Conservation (phyloP, 257 asterid species). For the Anisodus tanguticus region DNA sequence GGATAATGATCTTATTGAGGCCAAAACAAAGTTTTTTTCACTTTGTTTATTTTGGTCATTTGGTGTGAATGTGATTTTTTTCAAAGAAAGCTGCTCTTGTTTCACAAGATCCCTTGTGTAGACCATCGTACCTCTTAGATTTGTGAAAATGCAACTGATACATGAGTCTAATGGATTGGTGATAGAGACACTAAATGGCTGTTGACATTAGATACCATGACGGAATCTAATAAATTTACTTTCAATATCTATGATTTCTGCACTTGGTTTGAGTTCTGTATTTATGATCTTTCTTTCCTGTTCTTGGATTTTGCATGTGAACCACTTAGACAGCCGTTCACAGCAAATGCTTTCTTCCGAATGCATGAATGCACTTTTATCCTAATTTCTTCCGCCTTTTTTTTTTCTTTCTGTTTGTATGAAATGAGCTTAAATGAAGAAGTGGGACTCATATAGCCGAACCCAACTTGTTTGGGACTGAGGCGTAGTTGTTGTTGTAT, state of each 20-base stretch:
- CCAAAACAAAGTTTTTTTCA: background rate
- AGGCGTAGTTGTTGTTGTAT: background rate
- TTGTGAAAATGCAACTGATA: background rate
- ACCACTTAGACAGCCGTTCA: background rate
- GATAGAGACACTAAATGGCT: background rate
- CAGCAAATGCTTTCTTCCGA: background rate
- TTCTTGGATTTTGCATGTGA: background rate
- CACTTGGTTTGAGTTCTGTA: background rate
- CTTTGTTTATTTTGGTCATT: background rate
- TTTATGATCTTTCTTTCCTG: constrained; percentile 16
- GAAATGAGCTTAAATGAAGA: too few species aligned
- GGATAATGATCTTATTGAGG: background rate
- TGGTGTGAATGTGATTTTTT: background rate
- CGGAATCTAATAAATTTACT: background rate
- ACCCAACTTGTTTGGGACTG: too few species aligned
- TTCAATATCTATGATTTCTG: background rate
- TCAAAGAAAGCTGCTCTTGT: background rate
- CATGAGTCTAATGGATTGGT: background rate
- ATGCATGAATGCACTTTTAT: constrained; percentile 14
- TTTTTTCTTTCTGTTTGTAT: background rate
- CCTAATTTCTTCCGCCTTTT: background rate
- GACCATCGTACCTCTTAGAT: background rate
- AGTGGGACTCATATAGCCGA: too few species aligned
- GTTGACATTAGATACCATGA: background rate
- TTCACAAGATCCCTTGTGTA: background rate